Conservation (phyloP, 2,329 filamentous ascomycete genomes). For the Colletotrichum siamense region DNA sequence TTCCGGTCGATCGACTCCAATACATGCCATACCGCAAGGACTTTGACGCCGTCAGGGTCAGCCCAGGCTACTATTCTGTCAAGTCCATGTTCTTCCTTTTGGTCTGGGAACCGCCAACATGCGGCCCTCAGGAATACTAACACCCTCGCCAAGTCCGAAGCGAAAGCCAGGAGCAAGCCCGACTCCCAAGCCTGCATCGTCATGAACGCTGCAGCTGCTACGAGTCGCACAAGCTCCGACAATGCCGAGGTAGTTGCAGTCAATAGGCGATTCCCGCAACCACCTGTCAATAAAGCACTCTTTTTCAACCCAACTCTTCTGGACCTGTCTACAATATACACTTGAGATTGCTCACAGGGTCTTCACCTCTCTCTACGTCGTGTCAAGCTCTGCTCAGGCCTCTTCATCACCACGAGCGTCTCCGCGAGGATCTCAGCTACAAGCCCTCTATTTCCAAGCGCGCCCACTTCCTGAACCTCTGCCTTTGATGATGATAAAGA, state of each 20-base stretch:
- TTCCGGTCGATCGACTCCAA: neutral
- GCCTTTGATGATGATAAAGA: neutral
- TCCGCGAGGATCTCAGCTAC: neutral
- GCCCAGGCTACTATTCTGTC: neutral
- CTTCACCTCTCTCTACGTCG: neutral
- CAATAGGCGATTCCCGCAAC: neutral
- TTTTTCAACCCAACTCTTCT: neutral
- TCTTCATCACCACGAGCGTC: neutral
- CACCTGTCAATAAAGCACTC: too few species aligned
- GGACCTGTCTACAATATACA: neutral
- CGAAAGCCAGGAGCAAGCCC: neutral
- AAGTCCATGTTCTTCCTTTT: neutral
- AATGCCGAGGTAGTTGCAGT: neutral
- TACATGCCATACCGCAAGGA: neutral
- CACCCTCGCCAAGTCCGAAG: neutral
- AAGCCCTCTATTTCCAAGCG: neutral
- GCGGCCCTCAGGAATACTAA: neutral
- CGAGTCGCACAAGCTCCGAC: neutral
- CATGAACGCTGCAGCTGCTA: neutral
- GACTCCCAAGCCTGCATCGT: fast-evolving
- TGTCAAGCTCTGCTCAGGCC: neutral
- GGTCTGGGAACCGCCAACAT: neutral
- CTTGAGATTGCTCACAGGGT: neutral
- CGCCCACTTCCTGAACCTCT: neutral
- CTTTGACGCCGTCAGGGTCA: neutral